A percentile compares a stretch with the other conserved stretches of the same genome.
Conservation (phyloP, 768 basidiomycete genomes). For the Russula brevipes region DNA sequence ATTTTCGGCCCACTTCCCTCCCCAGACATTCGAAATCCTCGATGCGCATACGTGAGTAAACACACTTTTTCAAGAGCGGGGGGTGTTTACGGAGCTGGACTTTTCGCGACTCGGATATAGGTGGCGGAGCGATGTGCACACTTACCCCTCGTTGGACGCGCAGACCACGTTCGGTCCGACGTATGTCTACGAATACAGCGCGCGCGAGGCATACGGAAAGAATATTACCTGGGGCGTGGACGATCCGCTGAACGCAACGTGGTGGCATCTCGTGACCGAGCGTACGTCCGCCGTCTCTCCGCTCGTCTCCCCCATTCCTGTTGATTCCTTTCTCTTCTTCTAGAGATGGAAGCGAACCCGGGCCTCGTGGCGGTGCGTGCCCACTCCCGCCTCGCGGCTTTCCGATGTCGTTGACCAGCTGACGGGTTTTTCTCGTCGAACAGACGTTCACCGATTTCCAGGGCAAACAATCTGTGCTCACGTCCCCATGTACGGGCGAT, state of each 20-base stretch:
- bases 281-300: slow-evolving; percentile 36
- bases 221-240: slow-evolving; percentile 53
- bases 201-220: slow-evolving; percentile 60
- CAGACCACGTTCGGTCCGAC: slow-evolving; percentile 57
- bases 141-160: slow-evolving; percentile 52
- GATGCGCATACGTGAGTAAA: slow-evolving; percentile 70
- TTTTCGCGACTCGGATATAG: slow-evolving; percentile 33
- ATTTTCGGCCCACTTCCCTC: background rate
- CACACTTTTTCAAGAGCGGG: background rate
- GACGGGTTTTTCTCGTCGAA: slow-evolving; percentile 2
- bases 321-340: slow-evolving; percentile 3
- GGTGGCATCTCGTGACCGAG: slow-evolving; percentile 79
- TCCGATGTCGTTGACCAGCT: background rate
- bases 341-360: slow-evolving; percentile 55
- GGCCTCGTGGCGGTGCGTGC: slow-evolving; percentile 49
- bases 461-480: slow-evolving; percentile 58
- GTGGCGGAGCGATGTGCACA: slow-evolving; percentile 58
- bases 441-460: slow-evolving; percentile 66
- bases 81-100: background rate
- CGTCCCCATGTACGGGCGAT: slow-evolving; percentile 47
- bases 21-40: slow-evolving; percentile 68
- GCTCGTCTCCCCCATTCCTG: background rate
- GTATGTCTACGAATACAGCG: slow-evolving; percentile 60
- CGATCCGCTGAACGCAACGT: slow-evolving; percentile 75
- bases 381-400: background rate